These are phyloP conservation scores for Cavenderia fasciculata DNA, from an alignment of 78 protist species.

Conservation along the genomic window DNA sequence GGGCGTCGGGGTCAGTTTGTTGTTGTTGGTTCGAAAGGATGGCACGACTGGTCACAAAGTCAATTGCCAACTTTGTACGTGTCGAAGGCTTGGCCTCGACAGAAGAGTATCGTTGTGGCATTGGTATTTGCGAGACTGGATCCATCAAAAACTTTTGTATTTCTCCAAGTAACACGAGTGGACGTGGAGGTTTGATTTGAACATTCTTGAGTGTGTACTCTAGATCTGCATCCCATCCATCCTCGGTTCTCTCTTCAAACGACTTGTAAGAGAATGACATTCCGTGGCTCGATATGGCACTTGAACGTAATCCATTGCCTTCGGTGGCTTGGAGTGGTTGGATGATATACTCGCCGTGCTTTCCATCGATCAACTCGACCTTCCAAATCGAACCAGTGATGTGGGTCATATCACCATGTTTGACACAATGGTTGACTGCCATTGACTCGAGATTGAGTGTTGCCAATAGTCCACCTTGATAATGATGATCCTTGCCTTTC, in stretches of 20 bases:
- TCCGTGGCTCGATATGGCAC: too few relatives aligned
- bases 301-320: too few relatives aligned
- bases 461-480: too few relatives aligned
- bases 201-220: conserved; percentile 6
- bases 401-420: too few relatives aligned
- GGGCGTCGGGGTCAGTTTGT: not conserved
- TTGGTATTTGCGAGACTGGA: not conserved
- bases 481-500: not conserved
- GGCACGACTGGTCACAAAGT: not conserved
- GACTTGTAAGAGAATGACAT: conserved; percentile 17
- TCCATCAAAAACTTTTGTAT: not conserved
- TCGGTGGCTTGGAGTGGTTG: too few relatives aligned
- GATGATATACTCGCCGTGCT: too few relatives aligned
- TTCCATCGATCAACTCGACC: too few relatives aligned
- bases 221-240: conserved; percentile 14
- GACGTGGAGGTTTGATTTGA: conserved; percentile 2
- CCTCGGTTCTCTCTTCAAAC: not conserved
- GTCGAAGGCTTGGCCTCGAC: not conserved
- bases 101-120: too few relatives aligned
- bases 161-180: not conserved
- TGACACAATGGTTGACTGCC: too few relatives aligned
- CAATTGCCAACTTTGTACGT: not conserved
- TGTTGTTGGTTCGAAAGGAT: not conserved
- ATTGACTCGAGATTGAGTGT: too few relatives aligned
- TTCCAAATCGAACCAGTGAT: too few relatives aligned